Evolutionary conservation across 352 stramenopile species (phyloP), one percentile per base, ranked within the genome.

Genomic region (Globisporangium polare): DNA sequence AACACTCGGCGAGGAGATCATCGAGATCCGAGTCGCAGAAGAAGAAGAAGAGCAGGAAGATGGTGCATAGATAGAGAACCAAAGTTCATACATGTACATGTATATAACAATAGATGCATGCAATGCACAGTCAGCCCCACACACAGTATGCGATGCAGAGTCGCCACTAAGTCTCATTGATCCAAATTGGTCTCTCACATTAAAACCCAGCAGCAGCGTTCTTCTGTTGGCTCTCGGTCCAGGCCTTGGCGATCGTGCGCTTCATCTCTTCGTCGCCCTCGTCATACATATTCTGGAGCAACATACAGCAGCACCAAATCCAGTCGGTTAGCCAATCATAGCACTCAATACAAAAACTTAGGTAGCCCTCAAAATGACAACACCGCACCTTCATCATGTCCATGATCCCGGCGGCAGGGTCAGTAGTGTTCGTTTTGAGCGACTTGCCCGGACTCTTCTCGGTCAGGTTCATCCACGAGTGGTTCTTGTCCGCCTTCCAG

Each of bases 251-350:
- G 53, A 96, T 96, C 47, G 88, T 94, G 54, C 83, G 77, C 79
- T 95, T 96, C 86, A 95, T 93, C 26, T 96, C 80, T 24, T 92
- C 86, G 64, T 96, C 88, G 15, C 86, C 88, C 64, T 90, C 78
- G 9, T 93, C 85, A 67, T 95, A 96, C 86, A 95, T 95, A 65
- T 95, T 90, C 84, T 89, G 56, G 0, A 53, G 47, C 17, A 41
- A 15, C n/a, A n/a, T n/a, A n/a, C n/a, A n/a, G n/a, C n/a, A n/a
- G n/a, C n/a, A n/a, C n/a, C n/a, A 57, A 69, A 18, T 24, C 24
- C 17, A 56, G 29, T 4, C 18, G 2, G 49, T 5, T 22, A 12
- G 41, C 24, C 35, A 56, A 22, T 37, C 35, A 31, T 26, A 17
- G n/a, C 37, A 5, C 20, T 9, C n/a, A n/a, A n/a, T n/a, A n/a